phyloP scores from a whole-genome alignment of 768 basidiomycete species.

The Piloderma croceum region DNA sequence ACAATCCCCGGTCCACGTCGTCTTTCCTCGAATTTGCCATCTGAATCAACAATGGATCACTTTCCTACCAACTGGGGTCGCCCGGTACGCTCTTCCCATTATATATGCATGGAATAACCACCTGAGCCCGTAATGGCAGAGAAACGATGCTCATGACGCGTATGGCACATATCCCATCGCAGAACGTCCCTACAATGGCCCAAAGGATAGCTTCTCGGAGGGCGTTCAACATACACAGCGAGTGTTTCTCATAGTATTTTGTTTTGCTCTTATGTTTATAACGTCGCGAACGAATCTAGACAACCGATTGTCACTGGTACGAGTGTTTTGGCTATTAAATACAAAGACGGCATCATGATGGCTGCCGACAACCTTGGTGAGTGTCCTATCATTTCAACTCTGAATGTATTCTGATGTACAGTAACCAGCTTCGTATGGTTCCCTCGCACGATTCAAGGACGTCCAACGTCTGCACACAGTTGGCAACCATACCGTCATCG shows the following conservation, averaged over 20 bases:
- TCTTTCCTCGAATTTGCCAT: not conserved
- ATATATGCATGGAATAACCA: not conserved
- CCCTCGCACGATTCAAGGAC: constrained; percentile 94
- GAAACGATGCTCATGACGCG: constrained; percentile 69
- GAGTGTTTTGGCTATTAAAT: constrained; percentile 91
- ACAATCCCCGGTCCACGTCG: not conserved
- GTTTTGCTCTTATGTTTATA: not conserved
- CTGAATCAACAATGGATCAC: constrained; percentile 57
- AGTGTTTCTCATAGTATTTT: constrained; percentile 11
- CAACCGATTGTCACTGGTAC: constrained; percentile 96
- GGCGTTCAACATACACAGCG: constrained; percentile 81
- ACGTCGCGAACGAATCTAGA: constrained; percentile 30
- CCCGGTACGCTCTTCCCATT: constrained; percentile 45
- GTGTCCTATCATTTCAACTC: constrained; percentile 15
- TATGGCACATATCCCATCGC: constrained; percentile 75
- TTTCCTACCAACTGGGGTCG: constrained; percentile 82
- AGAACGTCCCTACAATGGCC: constrained; percentile 44
- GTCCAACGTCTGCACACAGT: constrained; percentile 83
- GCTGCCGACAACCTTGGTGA: constrained; percentile 95
- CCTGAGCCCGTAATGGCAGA: constrained; percentile 31
- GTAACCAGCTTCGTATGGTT: constrained; percentile 84
- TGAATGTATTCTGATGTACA: not conserved
- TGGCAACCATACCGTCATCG: constrained; percentile 80
- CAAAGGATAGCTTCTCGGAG: constrained; percentile 53
- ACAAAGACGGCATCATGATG: constrained; percentile 96